A percentile compares a stretch with the other conserved stretches of the same genome.
Evolutionary conservation across 1,284 basidiomycete genomes (phyloP).

Genomic region (Irpex sp.): DNA sequence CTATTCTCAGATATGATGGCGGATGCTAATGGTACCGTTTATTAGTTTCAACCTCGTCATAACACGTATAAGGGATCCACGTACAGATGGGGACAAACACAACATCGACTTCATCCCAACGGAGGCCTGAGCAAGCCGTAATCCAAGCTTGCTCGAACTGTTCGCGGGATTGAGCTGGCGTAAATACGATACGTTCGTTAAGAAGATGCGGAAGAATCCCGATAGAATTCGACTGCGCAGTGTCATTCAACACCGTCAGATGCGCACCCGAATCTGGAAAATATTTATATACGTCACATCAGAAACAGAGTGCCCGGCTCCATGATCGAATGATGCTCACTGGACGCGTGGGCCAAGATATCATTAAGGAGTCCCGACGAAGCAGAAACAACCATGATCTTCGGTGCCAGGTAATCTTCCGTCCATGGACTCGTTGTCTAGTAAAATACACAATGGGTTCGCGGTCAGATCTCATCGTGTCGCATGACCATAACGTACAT

Average conservation of each 20-base stretch:
- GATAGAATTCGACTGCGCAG: neutral
- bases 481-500: neutral
- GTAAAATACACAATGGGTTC: neutral
- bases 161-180: neutral
- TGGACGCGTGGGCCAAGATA: neutral
- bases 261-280: neutral
- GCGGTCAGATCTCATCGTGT: neutral
- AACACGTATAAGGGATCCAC: neutral
- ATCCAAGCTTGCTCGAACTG: neutral
- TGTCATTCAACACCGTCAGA: neutral
- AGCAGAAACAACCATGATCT: neutral
- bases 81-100: neutral
- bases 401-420: neutral
- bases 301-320: neutral
- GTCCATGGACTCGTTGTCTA: neutral
- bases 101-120: neutral
- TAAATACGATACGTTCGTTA: neutral
- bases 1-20: neutral
- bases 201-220: neutral
- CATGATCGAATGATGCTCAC: neutral
- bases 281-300: neutral
- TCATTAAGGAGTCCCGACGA: neutral
- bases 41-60: neutral
- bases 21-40: neutral
- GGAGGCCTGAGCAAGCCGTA: neutral